phyloP scores from a whole-genome alignment of 192 early-diverging fungal species.

The Oehlia diaphana region DNA sequence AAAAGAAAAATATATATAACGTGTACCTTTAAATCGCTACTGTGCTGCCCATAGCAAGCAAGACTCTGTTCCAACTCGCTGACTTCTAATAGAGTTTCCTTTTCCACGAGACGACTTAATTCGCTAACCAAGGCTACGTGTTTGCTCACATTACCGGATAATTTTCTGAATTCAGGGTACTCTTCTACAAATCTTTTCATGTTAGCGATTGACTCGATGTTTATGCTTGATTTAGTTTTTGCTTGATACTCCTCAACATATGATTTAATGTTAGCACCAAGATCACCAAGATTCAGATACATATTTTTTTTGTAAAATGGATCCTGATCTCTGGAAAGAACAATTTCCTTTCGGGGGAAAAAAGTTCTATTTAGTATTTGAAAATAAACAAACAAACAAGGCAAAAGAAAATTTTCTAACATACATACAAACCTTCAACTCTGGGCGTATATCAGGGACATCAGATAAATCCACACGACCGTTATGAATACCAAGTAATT shows the following conservation, averaged over 20 bases:
- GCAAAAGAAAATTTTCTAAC: neutral
- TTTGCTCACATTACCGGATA: constrained; percentile 96
- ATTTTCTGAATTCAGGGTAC: constrained; percentile 96
- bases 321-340: constrained; percentile 87
- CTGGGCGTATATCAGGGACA: constrained; percentile 78
- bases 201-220: constrained; percentile 93
- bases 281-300: constrained; percentile 92
- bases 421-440: constrained; percentile 65
- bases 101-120: constrained; percentile 77
- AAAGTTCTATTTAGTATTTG: neutral
- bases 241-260: constrained; percentile 95
- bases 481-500: constrained; percentile 90
- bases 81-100: constrained; percentile 76
- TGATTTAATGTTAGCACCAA: constrained; percentile 89
- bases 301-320: constrained; percentile 88
- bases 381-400: neutral
- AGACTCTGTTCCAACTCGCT: constrained; percentile 95
- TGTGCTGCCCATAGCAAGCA: constrained; percentile 86
- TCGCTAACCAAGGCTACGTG: constrained; percentile 99
- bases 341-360: constrained; percentile 70
- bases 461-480: constrained; percentile 88
- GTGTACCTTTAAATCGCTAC: constrained; percentile 75
- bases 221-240: constrained; percentile 86
- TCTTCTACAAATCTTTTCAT: constrained; percentile 99
- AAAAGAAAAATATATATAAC: neutral